Conservation (phyloP, 345 rosid genomes). For the Lepidium africanum region DNA sequence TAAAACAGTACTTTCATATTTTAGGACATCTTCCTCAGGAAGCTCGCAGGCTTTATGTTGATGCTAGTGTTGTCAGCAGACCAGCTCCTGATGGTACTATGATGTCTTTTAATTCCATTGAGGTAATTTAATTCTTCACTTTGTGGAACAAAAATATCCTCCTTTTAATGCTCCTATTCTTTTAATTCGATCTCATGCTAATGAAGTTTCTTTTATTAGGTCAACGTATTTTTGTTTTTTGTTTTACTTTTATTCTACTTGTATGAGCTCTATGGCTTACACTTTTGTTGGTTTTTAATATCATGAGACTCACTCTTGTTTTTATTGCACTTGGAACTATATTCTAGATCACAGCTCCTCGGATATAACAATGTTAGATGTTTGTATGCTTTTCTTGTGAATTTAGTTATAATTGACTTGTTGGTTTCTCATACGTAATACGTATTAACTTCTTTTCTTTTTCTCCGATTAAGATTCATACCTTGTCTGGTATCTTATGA, state of each 20-base stretch:
- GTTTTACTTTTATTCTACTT: neutral
- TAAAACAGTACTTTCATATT: constrained; percentile 6
- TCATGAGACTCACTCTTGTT: neutral
- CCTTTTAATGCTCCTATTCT: neutral
- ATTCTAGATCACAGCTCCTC: neutral
- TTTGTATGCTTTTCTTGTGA: neutral
- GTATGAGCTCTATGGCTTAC: neutral
- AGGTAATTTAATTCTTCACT: constrained; percentile 3
- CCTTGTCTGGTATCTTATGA: neutral
- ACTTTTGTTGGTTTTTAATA: neutral
- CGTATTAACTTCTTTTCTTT: too few relatives aligned
- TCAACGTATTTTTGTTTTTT: neutral
- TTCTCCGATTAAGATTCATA: too few relatives aligned
- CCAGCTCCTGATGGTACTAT: constrained; percentile 25
- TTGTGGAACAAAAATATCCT: neutral
- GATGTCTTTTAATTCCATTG: constrained; percentile 18
- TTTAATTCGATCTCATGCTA: neutral
- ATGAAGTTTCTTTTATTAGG: neutral
- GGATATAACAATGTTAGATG: too few relatives aligned
- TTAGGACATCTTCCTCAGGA: neutral
- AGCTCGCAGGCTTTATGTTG: constrained; percentile 14
- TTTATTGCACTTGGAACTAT: neutral
- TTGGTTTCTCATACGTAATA: neutral
- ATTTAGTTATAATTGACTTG: neutral
- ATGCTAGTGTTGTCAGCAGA: constrained; percentile 15